Conservation (phyloP, 2,329 filamentous ascomycete genomes). For the Pseudonectria foliicola region DNA sequence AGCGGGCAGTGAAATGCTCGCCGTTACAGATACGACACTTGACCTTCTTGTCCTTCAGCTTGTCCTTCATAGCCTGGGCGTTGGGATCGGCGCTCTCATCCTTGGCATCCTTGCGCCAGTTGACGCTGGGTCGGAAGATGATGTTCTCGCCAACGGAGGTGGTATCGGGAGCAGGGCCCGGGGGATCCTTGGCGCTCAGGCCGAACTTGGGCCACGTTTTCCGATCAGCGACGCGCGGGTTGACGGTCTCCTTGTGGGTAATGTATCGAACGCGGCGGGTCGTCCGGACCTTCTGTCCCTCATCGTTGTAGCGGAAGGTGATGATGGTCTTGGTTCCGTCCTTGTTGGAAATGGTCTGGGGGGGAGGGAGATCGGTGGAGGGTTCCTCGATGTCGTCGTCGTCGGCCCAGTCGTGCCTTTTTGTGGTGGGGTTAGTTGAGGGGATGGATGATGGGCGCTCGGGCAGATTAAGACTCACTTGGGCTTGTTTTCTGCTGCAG, state of each 20-base stretch:
- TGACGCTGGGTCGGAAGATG: constrained; percentile 84
- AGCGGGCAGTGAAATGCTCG: constrained; percentile 98
- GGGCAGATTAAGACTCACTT: constrained; percentile 26
- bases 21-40: constrained; percentile 99
- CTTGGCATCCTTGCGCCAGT: constrained; percentile 88
- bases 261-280: constrained; percentile 92
- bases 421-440: constrained; percentile 32
- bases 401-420: constrained; percentile 83
- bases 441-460: constrained; percentile 10
- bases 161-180: constrained; percentile 80
- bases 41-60: constrained; percentile 98
- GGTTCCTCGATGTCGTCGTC: constrained; percentile 82
- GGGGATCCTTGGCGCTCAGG: constrained; percentile 72
- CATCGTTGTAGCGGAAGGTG: constrained; percentile 83
- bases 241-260: constrained; percentile 86
- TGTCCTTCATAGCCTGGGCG: constrained; percentile 68
- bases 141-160: constrained; percentile 97
- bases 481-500: constrained; percentile 32
- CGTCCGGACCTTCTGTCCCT: constrained; percentile 93
- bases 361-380: constrained; percentile 63
- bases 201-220: constrained; percentile 93
- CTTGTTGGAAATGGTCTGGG: constrained; percentile 91
- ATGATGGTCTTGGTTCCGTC: constrained; percentile 96
- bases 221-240: constrained; percentile 92
- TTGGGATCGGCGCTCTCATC: constrained; percentile 69